Evolutionary conservation across 2,329 filamentous ascomycete species (phyloP).

Genomic region (Claviceps maximensis): DNA sequence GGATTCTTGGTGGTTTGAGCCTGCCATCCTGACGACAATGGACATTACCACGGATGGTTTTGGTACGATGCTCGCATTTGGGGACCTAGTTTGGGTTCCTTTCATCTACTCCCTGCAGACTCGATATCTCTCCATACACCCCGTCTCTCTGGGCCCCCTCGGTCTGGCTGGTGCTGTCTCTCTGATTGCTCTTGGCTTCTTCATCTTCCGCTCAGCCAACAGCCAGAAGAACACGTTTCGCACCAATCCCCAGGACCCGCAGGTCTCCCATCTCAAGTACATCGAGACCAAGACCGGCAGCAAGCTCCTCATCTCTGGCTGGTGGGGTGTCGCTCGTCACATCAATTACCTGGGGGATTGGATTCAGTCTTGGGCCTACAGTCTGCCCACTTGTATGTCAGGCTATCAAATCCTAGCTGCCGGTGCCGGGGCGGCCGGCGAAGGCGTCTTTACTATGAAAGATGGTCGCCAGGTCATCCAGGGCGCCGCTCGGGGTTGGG

Average conservation of each 20-base stretch:
- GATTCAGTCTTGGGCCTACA: constrained; percentile 87
- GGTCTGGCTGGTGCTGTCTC: constrained; percentile 53
- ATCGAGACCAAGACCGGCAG: constrained; percentile 76
- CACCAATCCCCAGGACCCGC: constrained; percentile 69
- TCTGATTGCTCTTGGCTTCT: constrained; percentile 63
- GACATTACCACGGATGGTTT: constrained; percentile 90
- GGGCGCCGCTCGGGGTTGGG: constrained; percentile 66
- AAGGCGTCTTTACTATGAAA: constrained; percentile 41
- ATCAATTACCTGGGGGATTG: constrained; percentile 96
- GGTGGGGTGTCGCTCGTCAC: constrained; percentile 87
- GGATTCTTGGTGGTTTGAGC: constrained; percentile 77
- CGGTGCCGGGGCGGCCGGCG: constrained; percentile 31
- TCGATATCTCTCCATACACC: constrained; percentile 73
- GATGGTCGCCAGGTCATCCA: constrained; percentile 55
- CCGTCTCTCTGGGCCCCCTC: constrained; percentile 58
- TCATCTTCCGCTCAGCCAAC: constrained; percentile 88
- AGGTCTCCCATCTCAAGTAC: constrained; percentile 66
- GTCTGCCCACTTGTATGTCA: constrained; percentile 70
- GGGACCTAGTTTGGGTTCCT: constrained; percentile 85
- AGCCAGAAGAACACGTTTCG: constrained; percentile 92
- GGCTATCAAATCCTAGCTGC: constrained; percentile 61
- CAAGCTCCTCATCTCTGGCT: constrained; percentile 69
- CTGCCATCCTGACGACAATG: constrained; percentile 82
- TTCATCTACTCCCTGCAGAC: constrained; percentile 79
- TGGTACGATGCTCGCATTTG: constrained; percentile 88